Conservation (phyloP, 805 yeast species). For the Ogataea philodendri region DNA sequence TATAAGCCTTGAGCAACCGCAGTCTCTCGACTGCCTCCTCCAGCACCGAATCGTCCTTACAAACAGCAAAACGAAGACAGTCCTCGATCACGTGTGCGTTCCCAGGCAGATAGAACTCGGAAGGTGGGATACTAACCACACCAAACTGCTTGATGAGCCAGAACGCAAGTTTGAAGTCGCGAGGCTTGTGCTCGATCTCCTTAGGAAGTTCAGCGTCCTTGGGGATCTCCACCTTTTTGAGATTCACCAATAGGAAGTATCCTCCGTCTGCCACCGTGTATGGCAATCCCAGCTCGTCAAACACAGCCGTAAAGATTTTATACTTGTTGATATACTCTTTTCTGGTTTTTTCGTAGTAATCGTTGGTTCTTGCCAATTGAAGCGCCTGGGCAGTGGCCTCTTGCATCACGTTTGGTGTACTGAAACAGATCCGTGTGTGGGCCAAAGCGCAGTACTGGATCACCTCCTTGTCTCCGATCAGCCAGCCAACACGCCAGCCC, state of each 20-base stretch:
- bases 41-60: conserved; percentile 83
- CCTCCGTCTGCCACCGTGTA: conserved; percentile 94
- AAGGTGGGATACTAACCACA: conserved; percentile 94
- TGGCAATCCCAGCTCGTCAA: conserved; percentile 85
- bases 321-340: conserved; percentile 69
- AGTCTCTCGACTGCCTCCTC: conserved; percentile 80
- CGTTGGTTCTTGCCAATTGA: conserved; percentile 53
- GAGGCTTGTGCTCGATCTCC: conserved; percentile 64
- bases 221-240: conserved; percentile 79
- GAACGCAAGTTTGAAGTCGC: conserved; percentile 84
- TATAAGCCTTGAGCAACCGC: conserved; percentile 63
- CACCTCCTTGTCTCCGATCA: conserved; percentile 81
- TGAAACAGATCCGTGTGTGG: conserved; percentile 91
- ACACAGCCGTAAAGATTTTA: conserved; percentile 66
- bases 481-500: conserved; percentile 98
- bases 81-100: conserved; percentile 78
- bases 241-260: conserved; percentile 85
- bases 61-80: conserved; percentile 89
- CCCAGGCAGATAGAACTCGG: conserved; percentile 80
- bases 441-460: conserved; percentile 82
- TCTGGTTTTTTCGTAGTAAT: conserved; percentile 71
- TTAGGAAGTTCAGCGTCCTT: conserved; percentile 59
- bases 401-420: conserved; percentile 88
- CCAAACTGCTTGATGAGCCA: conserved; percentile 94
- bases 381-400: conserved; percentile 86